A percentile compares a stretch with the other conserved stretches of the same genome.
These are phyloP conservation scores for Nepenthes gracilis DNA, from an alignment of 148 eudicot species.

Conservation along the genomic window DNA sequence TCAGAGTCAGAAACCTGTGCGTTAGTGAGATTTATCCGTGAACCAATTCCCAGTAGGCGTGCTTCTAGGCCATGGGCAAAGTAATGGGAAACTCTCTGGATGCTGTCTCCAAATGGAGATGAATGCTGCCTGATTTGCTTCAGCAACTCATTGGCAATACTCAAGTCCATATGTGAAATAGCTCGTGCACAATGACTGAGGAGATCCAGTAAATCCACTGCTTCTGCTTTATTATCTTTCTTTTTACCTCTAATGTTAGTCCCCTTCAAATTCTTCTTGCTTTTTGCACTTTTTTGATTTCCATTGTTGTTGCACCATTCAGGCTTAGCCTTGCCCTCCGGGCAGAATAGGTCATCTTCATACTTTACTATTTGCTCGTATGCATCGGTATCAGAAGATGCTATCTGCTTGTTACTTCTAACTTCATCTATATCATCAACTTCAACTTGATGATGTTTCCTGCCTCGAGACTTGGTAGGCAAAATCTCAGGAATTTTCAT, in stretches of 20 bases:
- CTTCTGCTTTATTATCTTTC: slow-evolving; percentile 13
- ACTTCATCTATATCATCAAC: background rate
- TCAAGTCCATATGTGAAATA: slow-evolving; percentile 24
- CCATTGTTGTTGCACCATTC: slow-evolving; percentile 9
- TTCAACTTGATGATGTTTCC: slow-evolving; percentile 14
- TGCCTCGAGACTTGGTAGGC: slow-evolving; percentile 13
- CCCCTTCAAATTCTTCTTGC: slow-evolving; percentile 4
- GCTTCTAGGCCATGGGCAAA: slow-evolving; percentile 51
- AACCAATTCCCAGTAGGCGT: slow-evolving; percentile 30
- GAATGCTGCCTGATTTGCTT: slow-evolving; percentile 31
- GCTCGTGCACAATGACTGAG: slow-evolving; percentile 37
- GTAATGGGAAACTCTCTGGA: slow-evolving; percentile 48
- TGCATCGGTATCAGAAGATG: slow-evolving; percentile 16
- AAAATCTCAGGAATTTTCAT: background rate
- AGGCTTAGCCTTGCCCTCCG: slow-evolving; percentile 22
- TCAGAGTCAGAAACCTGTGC: slow-evolving; percentile 12
- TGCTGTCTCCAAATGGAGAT: slow-evolving; percentile 31
- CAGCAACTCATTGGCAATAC: slow-evolving; percentile 24
- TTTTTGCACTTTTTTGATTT: slow-evolving; percentile 2
- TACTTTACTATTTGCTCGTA: slow-evolving; percentile 29
- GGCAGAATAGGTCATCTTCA: slow-evolving; percentile 31
- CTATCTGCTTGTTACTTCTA: slow-evolving; percentile 24
- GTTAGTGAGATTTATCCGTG: slow-evolving; percentile 4
- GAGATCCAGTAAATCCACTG: slow-evolving; percentile 31
- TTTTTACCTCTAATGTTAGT: slow-evolving; percentile 14